A percentile compares a stretch with the other conserved stretches of the same genome.
phyloP scores from a whole-genome alignment of 2,329 filamentous ascomycete genomes.

The Rosellinia necatrix region DNA sequence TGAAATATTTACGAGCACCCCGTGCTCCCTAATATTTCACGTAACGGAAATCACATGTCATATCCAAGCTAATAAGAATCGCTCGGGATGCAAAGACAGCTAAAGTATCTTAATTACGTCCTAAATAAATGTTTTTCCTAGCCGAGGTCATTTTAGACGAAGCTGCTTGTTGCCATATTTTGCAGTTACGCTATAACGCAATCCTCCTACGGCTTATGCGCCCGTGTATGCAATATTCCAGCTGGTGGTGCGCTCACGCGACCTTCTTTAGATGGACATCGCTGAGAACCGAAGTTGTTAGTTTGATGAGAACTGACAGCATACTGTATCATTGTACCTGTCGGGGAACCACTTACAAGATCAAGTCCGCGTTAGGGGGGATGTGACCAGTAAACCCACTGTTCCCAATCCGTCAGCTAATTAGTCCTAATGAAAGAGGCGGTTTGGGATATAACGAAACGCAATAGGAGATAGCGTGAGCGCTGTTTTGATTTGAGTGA shows the following conservation, averaged over 20 bases:
- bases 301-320: background rate
- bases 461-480: background rate
- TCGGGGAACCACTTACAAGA: slow-evolving; percentile 37
- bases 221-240: slow-evolving; percentile 6
- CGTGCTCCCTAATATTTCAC: too few relatives aligned
- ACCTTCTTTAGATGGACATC: slow-evolving; percentile 38
- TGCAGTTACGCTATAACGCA: background rate
- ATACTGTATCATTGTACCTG: background rate
- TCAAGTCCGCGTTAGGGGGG: slow-evolving; percentile 40
- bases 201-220: slow-evolving; percentile 3
- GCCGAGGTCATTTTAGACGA: background rate
- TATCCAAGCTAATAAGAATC: background rate
- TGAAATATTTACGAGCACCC: too few relatives aligned
- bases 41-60: too few relatives aligned
- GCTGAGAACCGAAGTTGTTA: slow-evolving; percentile 23
- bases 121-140: background rate
- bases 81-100: too few relatives aligned
- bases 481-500: background rate
- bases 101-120: too few relatives aligned
- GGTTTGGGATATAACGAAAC: background rate
- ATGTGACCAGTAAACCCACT: slow-evolving; percentile 32
- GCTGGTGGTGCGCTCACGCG: slow-evolving; percentile 26
- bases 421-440: background rate
- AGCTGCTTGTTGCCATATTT: background rate
- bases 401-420: slow-evolving; percentile 11